Evolutionary conservation across 148 eudicot genomes (phyloP).

Genomic region (Diospyros lotus): DNA sequence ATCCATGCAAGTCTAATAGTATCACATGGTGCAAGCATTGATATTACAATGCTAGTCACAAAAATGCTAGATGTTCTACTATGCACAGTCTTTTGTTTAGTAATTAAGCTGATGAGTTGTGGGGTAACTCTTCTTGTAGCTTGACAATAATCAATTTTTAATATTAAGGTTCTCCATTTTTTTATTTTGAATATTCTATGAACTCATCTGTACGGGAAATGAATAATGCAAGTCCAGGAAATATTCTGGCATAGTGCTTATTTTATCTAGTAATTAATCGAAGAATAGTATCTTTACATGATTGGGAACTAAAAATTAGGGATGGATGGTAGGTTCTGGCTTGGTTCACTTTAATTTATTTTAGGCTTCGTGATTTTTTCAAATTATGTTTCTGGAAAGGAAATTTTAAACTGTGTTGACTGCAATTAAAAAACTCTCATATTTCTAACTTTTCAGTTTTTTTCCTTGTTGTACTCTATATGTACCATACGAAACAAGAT

Average conservation of each 20-base stretch:
- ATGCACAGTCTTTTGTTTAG: background rate
- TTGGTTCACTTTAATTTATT: background rate
- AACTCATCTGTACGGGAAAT: background rate
- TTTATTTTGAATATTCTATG: too few relatives aligned
- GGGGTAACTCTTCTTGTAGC: background rate
- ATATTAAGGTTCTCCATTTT: background rate
- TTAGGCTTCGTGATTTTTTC: background rate
- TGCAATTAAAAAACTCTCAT: background rate
- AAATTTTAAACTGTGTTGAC: constrained; percentile 1
- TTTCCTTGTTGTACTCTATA: constrained; percentile 8
- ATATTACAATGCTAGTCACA: too few relatives aligned
- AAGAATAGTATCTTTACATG: background rate
- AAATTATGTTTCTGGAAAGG: background rate
- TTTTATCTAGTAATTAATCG: background rate
- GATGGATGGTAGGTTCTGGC: background rate
- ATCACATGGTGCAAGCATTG: too few relatives aligned
- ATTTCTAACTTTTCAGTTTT: background rate
- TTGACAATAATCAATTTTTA: background rate
- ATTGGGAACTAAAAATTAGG: background rate
- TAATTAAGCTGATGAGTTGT: background rate
- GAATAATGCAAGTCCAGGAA: background rate
- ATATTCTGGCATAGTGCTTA: background rate
- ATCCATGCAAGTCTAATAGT: too few relatives aligned
- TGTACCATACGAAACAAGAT: constrained; percentile 45
- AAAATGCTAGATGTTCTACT: background rate